Percentiles rank a stretch among this genome's conserved stretches.
These are phyloP conservation scores for barley (Hordeum vulgare) DNA, from an alignment of 176 grass and related monocot species.

Conservation along the genomic window DNA sequence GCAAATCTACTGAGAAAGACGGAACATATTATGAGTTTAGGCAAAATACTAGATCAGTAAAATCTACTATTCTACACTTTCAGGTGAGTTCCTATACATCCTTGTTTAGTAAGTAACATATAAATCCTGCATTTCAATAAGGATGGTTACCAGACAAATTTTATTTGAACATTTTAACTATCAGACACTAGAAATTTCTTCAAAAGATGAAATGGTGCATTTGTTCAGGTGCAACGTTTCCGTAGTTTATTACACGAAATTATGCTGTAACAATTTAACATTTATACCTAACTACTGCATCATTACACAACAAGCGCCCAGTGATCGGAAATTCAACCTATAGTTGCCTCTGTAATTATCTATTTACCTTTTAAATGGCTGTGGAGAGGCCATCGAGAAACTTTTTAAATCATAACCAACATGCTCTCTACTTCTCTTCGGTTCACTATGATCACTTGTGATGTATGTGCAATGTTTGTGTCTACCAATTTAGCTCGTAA, in stretches of 20 bases:
- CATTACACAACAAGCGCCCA: not conserved
- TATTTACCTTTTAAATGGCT: not conserved
- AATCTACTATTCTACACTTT: slow-evolving; percentile 77
- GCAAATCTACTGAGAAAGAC: slow-evolving; percentile 59
- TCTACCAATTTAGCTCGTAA: not conserved
- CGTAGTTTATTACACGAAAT: not conserved
- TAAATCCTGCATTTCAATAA: slow-evolving; percentile 10
- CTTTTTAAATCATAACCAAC: not conserved
- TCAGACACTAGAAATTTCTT: not conserved
- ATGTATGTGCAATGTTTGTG: not conserved
- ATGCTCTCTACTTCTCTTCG: not conserved
- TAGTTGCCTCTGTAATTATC: not conserved
- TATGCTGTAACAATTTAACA: not conserved
- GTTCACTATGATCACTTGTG: not conserved
- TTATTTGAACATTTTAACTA: not conserved
- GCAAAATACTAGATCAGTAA: slow-evolving; percentile 74
- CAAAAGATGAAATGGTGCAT: not conserved
- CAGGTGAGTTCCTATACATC: slow-evolving; percentile 30
- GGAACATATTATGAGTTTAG: slow-evolving; percentile 67
- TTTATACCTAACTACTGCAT: not conserved
- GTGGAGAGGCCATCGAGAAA: not conserved
- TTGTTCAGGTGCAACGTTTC: not conserved
- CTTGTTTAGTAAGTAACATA: not conserved
- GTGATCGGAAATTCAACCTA: not conserved
- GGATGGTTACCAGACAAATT: not conserved